Percentiles rank a stretch among this genome's conserved stretches.
Evolutionary conservation across 1,284 basidiomycete species (phyloP).

Genomic region (Sporisorium graminicola): DNA sequence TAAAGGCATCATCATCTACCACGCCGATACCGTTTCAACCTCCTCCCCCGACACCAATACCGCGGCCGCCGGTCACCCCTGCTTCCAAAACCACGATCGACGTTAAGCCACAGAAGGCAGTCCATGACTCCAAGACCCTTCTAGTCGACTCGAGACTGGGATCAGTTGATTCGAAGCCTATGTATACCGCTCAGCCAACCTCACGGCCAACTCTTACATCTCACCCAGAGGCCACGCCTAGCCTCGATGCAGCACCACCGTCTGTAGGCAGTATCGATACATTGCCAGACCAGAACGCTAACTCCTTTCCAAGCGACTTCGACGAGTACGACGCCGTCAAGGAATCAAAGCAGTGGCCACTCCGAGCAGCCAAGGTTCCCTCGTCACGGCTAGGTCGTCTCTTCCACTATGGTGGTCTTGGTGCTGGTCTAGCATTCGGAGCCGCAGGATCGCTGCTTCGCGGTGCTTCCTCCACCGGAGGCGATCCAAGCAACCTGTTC

Average conservation of each 20-base stretch:
- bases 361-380: constrained; percentile 65
- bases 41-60: constrained; percentile 9
- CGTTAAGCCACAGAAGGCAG: background rate
- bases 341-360: constrained; percentile 52
- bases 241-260: background rate
- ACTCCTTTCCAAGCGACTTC: constrained; percentile 3
- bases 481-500: constrained; percentile 29
- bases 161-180: background rate
- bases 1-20: background rate
- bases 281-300: background rate
- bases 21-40: constrained; percentile 12
- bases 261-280: background rate
- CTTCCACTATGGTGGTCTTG: constrained; percentile 67
- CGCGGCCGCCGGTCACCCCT: background rate
- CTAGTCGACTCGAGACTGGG: background rate
- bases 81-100: background rate
- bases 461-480: constrained; percentile 16
- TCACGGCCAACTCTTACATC: background rate
- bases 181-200: background rate
- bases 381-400: constrained; percentile 67
- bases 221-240: background rate
- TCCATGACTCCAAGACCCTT: background rate
- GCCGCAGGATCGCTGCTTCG: constrained; percentile 61
- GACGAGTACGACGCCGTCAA: constrained; percentile 66
- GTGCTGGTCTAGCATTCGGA: constrained; percentile 67